Conservation (phyloP, 306 rosid genomes). For the Alnus glutinosa region DNA sequence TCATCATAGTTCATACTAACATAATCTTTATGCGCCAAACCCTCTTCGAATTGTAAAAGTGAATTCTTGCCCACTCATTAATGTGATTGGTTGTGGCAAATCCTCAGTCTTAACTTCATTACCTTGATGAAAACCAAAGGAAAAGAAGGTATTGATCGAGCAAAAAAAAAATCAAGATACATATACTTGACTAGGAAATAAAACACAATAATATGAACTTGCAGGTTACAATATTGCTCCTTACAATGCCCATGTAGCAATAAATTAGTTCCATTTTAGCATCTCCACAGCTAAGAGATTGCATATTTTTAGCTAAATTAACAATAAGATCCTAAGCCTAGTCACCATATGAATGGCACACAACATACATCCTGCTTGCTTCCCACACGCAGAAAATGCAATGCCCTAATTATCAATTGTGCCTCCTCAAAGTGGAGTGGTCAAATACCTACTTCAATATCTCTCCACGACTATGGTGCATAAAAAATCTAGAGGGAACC, state of each 20-base stretch:
- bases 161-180: neutral
- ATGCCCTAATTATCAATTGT: neutral
- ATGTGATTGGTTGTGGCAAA: constrained; percentile 72
- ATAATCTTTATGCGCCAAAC: constrained; percentile 67
- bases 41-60: constrained; percentile 84
- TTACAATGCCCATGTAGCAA: neutral
- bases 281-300: neutral
- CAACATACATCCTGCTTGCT: neutral
- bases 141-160: neutral
- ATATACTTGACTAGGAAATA: neutral
- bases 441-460: neutral
- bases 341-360: neutral
- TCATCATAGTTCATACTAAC: constrained; percentile 96
- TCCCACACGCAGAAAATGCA: neutral
- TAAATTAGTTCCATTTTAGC: neutral
- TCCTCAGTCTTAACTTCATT: constrained; percentile 97
- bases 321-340: neutral
- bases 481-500: neutral
- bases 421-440: neutral
- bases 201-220: neutral
- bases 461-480: neutral
- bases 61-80: constrained; percentile 71
- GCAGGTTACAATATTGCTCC: neutral
- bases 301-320: neutral
- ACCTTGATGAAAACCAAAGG: constrained; percentile 50